phyloP scores from a whole-genome alignment of 345 rosid genomes.

The Psidium friedrichsthalianum region DNA sequence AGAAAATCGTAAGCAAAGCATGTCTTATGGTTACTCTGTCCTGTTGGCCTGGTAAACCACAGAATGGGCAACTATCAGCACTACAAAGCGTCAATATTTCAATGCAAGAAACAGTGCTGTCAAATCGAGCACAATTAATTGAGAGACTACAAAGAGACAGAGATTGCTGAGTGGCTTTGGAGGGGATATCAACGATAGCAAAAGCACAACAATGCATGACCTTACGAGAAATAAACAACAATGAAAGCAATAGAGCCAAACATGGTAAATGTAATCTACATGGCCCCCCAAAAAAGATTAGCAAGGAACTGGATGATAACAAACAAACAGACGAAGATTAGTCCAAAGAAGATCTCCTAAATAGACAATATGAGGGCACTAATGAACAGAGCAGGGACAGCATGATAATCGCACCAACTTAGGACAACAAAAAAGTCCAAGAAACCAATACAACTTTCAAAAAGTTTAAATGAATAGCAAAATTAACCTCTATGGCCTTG shows the following conservation, averaged over 20 bases:
- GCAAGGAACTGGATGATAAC: neutral
- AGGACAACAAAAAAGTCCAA: neutral
- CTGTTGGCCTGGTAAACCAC: neutral
- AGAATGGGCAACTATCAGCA: neutral
- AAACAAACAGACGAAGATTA: neutral
- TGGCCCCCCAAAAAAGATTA: neutral
- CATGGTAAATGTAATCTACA: neutral
- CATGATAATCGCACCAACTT: neutral
- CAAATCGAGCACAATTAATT: neutral
- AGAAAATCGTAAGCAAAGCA: neutral
- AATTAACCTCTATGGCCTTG: slow-evolving; percentile 93
- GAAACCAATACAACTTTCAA: neutral
- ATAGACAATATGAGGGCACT: neutral
- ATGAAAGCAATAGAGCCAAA: neutral
- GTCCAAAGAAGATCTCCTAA: neutral
- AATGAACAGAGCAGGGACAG: neutral
- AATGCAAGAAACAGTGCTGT: neutral
- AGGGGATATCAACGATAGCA: neutral
- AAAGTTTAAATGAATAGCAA: neutral
- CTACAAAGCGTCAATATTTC: neutral
- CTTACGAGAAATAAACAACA: neutral
- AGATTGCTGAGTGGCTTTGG: neutral
- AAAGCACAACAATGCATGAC: neutral
- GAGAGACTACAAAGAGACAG: neutral
- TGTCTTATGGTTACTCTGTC: neutral